Evolutionary conservation across 139 green algal species (phyloP), one percentile per base, ranked within the genome.

Genomic region (Coelastrella sp.): DNA sequence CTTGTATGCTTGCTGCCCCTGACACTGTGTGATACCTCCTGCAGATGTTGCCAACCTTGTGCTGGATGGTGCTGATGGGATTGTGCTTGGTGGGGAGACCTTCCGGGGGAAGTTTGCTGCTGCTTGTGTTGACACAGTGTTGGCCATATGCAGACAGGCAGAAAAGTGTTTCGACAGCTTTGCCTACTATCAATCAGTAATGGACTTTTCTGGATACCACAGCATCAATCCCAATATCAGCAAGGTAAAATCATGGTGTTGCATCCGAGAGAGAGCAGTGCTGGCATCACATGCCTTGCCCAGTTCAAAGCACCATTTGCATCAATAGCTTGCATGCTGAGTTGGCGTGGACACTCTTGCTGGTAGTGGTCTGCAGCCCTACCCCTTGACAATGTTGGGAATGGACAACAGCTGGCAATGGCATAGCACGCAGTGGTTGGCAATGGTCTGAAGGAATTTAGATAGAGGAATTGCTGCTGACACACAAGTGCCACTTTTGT

Each of bases 41-140:
- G 75, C 95, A 0, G 96, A 99, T 86, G 95, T 99, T 45, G 96
- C 96, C 84, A 99, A 99, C 89, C 92, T 96, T 40, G 94, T 98
- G 81, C 90, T 99, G 57, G 95, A 99, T 74, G 96, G 95, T 21
- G 88, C 90, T 1, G 90, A 93, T 77, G 87, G 87, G 57, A 88
- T 96, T 17, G 91, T 98, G 89, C 93, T 98, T 75, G 94, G 94
- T 25, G 93, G 91, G 0, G 96, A 98, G 87, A 98, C 95, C 13
- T 95, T 97, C 93, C 84, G 93, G 0, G 96, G 95, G 25, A 90
- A 93, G 84, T 92, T 90, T 84, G 78, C 90, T 9, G 82, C 72
- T 48, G 50, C 25, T 3, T 48, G 32, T 34, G 80, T 45, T 32
- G 80, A 85, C 38, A 93, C 85, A 21, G 88, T 94, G 41, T 67